These are phyloP conservation scores for Sugiyamaella japonica DNA, from an alignment of 1,139 yeast genomes.

Conservation along the genomic window DNA sequence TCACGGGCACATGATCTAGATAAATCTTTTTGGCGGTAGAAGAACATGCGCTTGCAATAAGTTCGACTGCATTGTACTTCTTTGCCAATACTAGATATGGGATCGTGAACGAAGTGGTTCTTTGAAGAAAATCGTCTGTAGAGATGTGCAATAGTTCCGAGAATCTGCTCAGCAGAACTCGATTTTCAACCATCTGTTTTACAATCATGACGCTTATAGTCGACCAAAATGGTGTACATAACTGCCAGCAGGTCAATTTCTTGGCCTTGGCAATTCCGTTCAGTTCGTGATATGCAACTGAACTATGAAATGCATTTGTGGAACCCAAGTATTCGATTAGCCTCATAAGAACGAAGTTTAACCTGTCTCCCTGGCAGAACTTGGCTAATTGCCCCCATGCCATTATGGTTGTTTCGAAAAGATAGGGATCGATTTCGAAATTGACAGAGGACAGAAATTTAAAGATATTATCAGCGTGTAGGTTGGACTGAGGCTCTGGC, in stretches of 20 bases:
- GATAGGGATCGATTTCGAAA: conserved; percentile 37
- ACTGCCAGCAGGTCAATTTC: conserved; percentile 48
- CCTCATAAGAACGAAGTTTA: conserved; percentile 59
- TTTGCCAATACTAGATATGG: conserved; percentile 72
- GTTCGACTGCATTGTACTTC: conserved; percentile 61
- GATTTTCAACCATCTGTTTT: conserved; percentile 50
- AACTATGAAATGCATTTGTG: conserved; percentile 58
- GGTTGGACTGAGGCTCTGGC: conserved; percentile 14
- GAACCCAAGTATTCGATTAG: conserved; percentile 63
- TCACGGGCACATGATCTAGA: conserved; percentile 42
- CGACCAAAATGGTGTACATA: conserved; percentile 77
- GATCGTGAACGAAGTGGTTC: conserved; percentile 72
- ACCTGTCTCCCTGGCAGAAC: conserved; percentile 59
- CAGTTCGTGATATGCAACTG: conserved; percentile 62
- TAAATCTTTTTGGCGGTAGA: conserved; percentile 34
- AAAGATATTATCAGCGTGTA: conserved; percentile 24
- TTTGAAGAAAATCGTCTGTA: conserved; percentile 57
- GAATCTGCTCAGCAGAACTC: conserved; percentile 57
- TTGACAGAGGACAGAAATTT: conserved; percentile 24
- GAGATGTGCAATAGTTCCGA: conserved; percentile 67
- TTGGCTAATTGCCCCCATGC: conserved; percentile 63
- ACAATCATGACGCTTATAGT: conserved; percentile 68
- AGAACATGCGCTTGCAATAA: conserved; percentile 48
- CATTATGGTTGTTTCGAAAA: conserved; percentile 63
- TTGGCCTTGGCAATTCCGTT: conserved; percentile 47